Evolutionary conservation across 177 flowering plant genomes (phyloP).

Genomic region (Vitis hybrid): DNA sequence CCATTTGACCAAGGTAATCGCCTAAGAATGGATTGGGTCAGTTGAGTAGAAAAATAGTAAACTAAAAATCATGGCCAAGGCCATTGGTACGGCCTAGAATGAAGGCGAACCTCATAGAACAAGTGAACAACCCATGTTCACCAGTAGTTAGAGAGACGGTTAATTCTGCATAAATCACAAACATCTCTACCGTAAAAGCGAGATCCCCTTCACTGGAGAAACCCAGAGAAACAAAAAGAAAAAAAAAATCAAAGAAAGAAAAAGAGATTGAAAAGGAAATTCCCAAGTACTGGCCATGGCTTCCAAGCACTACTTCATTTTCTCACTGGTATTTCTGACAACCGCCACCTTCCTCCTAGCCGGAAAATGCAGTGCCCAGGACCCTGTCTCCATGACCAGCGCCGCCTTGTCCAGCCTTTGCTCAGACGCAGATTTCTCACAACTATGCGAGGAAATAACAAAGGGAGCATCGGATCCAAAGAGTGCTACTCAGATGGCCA

Average conservation of each 20-base stretch:
- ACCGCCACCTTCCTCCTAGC: slow-evolving; percentile 12
- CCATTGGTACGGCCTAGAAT: background rate
- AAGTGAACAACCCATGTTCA: background rate
- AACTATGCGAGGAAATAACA: slow-evolving; percentile 12
- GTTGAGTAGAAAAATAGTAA: background rate
- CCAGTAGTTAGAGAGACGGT: too few species aligned
- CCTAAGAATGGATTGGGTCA: too few species aligned
- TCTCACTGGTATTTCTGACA: slow-evolving; percentile 21
- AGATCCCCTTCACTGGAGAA: too few species aligned
- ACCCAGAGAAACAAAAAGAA: too few species aligned
- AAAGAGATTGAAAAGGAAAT: too few species aligned
- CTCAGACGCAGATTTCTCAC: background rate
- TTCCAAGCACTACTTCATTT: slow-evolving; percentile 8
- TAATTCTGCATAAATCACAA: too few species aligned
- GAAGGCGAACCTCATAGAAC: slow-evolving; percentile 2
- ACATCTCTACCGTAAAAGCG: too few species aligned
- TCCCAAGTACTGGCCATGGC: slow-evolving; percentile 7
- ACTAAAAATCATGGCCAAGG: background rate
- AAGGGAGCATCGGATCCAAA: background rate
- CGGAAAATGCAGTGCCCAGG: background rate
- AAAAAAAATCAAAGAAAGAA: too few species aligned
- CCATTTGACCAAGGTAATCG: too few species aligned
- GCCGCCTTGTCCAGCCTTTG: background rate
- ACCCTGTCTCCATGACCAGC: background rate
- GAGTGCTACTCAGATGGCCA: slow-evolving; percentile 5